Percentiles rank a stretch among this genome's conserved stretches.
Conservation (phyloP, 352 stramenopile genomes). For the Aphanomyces invadans region DNA sequence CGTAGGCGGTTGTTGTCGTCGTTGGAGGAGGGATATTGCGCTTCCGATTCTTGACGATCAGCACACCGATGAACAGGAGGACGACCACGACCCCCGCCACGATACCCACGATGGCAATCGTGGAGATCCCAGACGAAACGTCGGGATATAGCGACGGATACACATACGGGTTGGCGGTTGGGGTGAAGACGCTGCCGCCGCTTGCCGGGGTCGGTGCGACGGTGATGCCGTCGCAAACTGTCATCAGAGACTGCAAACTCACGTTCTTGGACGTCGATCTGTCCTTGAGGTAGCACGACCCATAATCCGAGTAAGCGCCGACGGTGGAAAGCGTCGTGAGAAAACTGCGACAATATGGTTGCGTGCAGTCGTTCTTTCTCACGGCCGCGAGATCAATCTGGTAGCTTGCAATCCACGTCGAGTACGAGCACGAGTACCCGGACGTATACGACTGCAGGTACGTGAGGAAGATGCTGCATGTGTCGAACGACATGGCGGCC, state of each 20-base stretch:
- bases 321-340: background rate
- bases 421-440: background rate
- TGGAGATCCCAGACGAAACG: background rate
- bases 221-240: background rate
- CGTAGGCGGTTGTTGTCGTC: background rate
- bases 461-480: background rate
- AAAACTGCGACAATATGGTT: background rate
- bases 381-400: background rate
- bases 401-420: background rate
- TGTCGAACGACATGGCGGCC: background rate
- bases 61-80: background rate
- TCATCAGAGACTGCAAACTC: background rate
- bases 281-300: background rate
- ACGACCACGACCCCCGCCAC: background rate
- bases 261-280: background rate
- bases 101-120: background rate
- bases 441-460: background rate
- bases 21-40: background rate
- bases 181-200: background rate
- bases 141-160: background rate
- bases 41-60: background rate
- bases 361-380: background rate
- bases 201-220: background rate
- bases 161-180: background rate
- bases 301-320: background rate